These are phyloP conservation scores for Penicillium sp. DNA, from an alignment of 2,329 filamentous ascomycete species.

Conservation along the genomic window DNA sequence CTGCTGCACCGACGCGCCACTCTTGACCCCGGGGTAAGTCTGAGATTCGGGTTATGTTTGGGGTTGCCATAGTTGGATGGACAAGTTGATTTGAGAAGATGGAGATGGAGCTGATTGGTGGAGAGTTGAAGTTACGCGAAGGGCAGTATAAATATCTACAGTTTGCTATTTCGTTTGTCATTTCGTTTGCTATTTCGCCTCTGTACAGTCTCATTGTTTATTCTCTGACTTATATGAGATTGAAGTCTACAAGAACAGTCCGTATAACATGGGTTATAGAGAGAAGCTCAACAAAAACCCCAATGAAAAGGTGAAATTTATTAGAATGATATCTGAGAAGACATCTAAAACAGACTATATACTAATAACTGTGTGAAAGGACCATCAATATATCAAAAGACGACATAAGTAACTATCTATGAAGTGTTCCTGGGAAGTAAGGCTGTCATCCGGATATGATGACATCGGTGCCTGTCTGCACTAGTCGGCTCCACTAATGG, in stretches of 20 bases:
- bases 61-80: background rate
- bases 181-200: background rate
- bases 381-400: too few relatives aligned
- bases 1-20: background rate
- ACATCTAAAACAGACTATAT: too few relatives aligned
- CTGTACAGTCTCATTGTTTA: background rate
- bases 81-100: background rate
- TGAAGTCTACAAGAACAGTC: background rate
- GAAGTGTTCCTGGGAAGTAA: background rate
- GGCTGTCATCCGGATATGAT: background rate
- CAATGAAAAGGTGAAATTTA: background rate
- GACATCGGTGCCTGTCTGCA: conserved; percentile 6
- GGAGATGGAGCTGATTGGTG: background rate
- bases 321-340: background rate
- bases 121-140: background rate
- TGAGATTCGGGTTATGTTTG: background rate
- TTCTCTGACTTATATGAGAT: background rate
- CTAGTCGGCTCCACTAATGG: background rate
- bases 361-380: too few relatives aligned
- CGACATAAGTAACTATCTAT: background rate
- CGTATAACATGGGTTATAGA: background rate
- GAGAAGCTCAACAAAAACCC: background rate
- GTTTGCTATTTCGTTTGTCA: background rate
- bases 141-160: background rate
- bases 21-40: background rate